Base-by-base conservation (phyloP, 305 asterid genomes). In the Solanum hybrid region DNA sequence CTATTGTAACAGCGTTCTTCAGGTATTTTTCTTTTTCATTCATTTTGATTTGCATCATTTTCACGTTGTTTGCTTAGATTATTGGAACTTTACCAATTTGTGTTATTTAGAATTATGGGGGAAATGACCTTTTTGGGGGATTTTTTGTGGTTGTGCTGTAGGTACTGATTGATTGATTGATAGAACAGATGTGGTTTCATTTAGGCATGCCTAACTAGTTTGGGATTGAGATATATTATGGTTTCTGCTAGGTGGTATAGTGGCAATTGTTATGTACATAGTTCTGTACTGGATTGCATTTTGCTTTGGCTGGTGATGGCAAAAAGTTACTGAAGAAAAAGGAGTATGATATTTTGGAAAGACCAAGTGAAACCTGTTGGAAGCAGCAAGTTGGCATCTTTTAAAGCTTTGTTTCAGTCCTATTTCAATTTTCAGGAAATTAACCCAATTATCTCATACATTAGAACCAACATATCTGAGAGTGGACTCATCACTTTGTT, bases 1-100 rank as follows among this genome's bases (percentile, higher is more conserved):
- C 64, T 93, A 93, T 91, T 93, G 94, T 90, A 93, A 93, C 86
- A 91, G 93, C 87, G 94, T 92, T 10, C 93, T 92, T 75, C 94
- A 92, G 94, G 93, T 91, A 26, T 29, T 73, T 24, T n/a, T 37
- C 18, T 36, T 35, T 24, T 61, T 39, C 24, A 20, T 80, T 69
- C 69, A n/a, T 76, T 84, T 9, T 39, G 24, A 1, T 24, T 71
- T 24, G 12, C 18, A 8, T 20, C 22, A 5, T 8, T 83, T 83
- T 83, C 42, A 34, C 8, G 16, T 33, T 33, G 9, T 34, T 79
- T 79, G 29, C 31, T 36, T 84, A 31, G 24, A 40, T 42, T 82
- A 5, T 39, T 13, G 67, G 13, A 39, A 24, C 64, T 81, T 82
- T 8, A 42, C 71, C 5, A 40, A 4, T 81, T 40, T 8, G n/a